These are phyloP conservation scores for Rhizopus microsporus DNA, from an alignment of 371 early-diverging fungal species.

Conservation along the genomic window DNA sequence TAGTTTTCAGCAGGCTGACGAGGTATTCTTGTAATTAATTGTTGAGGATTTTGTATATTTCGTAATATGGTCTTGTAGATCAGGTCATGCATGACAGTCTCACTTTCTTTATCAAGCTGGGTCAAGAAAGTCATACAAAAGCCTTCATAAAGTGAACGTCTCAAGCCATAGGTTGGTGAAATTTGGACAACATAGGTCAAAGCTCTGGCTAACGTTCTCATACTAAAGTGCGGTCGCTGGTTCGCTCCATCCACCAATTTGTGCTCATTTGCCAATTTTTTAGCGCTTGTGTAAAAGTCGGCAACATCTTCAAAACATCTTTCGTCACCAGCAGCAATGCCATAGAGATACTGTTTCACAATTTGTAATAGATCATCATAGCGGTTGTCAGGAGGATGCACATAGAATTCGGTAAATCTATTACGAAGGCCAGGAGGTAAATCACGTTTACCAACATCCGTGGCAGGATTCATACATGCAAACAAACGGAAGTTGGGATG, in stretches of 20 bases:
- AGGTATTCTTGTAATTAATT: conserved; percentile 66
- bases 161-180: conserved; percentile 72
- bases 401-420: conserved; percentile 94
- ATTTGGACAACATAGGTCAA: conserved; percentile 81
- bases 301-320: conserved; percentile 74
- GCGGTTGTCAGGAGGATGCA: conserved; percentile 87
- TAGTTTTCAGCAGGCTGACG: conserved; percentile 64
- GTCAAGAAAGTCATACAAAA: conserved; percentile 95
- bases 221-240: conserved; percentile 89
- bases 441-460: conserved; percentile 97
- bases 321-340: conserved; percentile 64
- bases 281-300: conserved; percentile 83
- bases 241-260: conserved; percentile 90
- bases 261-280: conserved; percentile 70
- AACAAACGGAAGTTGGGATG: conserved; percentile 98
- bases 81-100: conserved; percentile 56
- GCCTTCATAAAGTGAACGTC: conserved; percentile 90
- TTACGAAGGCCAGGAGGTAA: conserved; percentile 90
- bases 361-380: conserved; percentile 84
- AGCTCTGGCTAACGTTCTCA: conserved; percentile 93
- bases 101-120: conserved; percentile 79
- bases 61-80: conserved; percentile 68
- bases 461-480: conserved; percentile 99
- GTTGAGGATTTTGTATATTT: conserved; percentile 62
- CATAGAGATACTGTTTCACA: conserved; percentile 74